Evolutionary conservation across 495 filamentous ascomycete genomes (phyloP), one percentile per base, ranked within the genome.

Genomic region (Penicillium goetzii): DNA sequence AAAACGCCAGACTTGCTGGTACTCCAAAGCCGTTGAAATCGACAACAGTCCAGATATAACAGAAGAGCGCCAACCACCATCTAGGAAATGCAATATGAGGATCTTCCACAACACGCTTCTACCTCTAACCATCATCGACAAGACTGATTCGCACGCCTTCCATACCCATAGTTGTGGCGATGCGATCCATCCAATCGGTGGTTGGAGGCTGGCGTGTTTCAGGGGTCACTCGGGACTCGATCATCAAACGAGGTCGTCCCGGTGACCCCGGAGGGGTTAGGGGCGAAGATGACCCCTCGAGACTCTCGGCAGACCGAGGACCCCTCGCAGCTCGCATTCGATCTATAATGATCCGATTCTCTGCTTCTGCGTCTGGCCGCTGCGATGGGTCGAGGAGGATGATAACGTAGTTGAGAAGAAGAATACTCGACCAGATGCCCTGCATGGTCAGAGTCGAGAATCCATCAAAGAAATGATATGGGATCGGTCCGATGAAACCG

Each of bases 171-270:
- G 68, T 72, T n/a, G 63, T 66, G 6, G 64, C 63, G 34, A 75
- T 66, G 23, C 58, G 64, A 36, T 73, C 72, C 68, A 69, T 73
- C 74, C 74, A 74, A 30, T 70, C 65, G 2, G 67, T 70, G 9
- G 67, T 72, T 0, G 68, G 72, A 11, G 67, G 58, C 15, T 70
- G 62, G 21, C 59, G 60, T 11, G 56, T 58, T n/a, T 69, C 65
- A 3, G 67, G 62, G 2, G 62, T 70, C 28, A 73, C 68, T 52
- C 68, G 34, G 2, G 71, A 73, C 40, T 65, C 54, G 2, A 75
- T 56, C 15, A 69, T 53, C 11, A 72, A 45, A 25, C 52, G 54
- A 8, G 66, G 53, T 14, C 49, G 47, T 0, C 63, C 63, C 0
- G 72, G 68, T 4, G 68, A 66, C 41, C 64, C 60, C 11, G 68